Evolutionary conservation across 148 eudicot species (phyloP), one percentile per base, ranked within the genome.

Genomic region (Rhododendron henanense): DNA sequence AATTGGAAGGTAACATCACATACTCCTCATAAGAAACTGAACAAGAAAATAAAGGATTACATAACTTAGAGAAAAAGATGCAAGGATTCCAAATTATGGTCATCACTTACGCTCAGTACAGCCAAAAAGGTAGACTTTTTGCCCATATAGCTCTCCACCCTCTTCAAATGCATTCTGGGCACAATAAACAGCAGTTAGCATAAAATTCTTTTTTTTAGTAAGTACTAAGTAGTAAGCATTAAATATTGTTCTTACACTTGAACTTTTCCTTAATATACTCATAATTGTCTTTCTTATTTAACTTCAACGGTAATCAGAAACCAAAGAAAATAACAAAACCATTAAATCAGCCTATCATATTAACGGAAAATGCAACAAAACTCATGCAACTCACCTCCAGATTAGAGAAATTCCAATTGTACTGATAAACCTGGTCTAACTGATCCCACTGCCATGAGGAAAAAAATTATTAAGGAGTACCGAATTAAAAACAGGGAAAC

Each of bases 151-250:
- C 45, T 90, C 95, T 83, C 99, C 99, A 65, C 94, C 99, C 86
- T 97, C 98, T 85, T 97, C 98, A 86, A 97, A 91, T 79, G 99
- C 99, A 80, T 93, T 90, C 99, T 97, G 94, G 86, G 65, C 82
- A 86, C n/a, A 85, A 23, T 59, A 59, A 63, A 50, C 37, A 85
- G 55, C n/a, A 87, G 10, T 45, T 18, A 82, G 51, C 23, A 21
- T 45, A 25, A 81, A 75, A 33, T 44, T 15, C 61, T 16, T 14
- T 55, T 16, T 55, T 18, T 55, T 16, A 5, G 61, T 55, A 55
- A 86, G 31, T 33, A 33, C 1, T 33, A 33, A 33, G 57, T 19
- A 87, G 7, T 37, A 18, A 82, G 67, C 28, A 21, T 28, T 35
- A 84, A 79, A 33, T 50, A 79, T 67, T 25, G 31, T 53, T 47